Base-by-base conservation (phyloP, 495 filamentous ascomycete genomes). In the Glonium stellatum region DNA sequence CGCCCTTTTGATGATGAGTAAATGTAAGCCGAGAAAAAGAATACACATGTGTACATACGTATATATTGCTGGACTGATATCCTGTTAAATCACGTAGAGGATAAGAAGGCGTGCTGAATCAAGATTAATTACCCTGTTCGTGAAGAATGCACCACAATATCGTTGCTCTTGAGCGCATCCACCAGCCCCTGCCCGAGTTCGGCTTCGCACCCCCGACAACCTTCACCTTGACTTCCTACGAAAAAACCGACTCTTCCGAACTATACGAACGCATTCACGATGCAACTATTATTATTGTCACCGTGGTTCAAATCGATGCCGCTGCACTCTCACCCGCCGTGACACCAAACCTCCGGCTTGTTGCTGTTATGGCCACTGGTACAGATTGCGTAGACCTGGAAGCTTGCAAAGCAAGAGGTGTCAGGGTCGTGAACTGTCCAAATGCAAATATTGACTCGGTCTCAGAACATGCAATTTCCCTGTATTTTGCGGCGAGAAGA, bases 401-500 rank as follows among this genome's bases (percentile, higher is more conserved):
- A 0, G 78, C 78, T 0, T 77, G 75, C 52, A 61, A 59, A 19
- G 72, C 70, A 10, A 71, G 76, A 3, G 75, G 76, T 0, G 71
- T 83, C 51, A 61, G 66, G 0, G 76, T 83, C 0, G 69, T 47
- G 9, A 66, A 66, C 46, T 59, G 39, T 0, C 80, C 79, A 12
- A 71, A 71, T 11, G 75, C 77, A 31, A 82, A 80, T 55, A 71
- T 77, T 10, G 77, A 77, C 19, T 69, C 72, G 11, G 81, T 83
- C 1, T 76, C 72, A n/a, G 81, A 83, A 63, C 80, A 83, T 69
- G 76, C 75, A 0, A 69, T 84, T 15, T 75, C 73, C 22, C 62
- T 83, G 51, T 84, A 81, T 60, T 83, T 82, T 65, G 73, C 79
- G 4, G 67, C 76, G 49, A 71, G 80, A 46, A 71, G 82, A 47